Evolutionary conservation across 1,284 basidiomycete genomes (phyloP), one percentile per base, ranked within the genome.

Genomic region (Ganoderma lucidum): DNA sequence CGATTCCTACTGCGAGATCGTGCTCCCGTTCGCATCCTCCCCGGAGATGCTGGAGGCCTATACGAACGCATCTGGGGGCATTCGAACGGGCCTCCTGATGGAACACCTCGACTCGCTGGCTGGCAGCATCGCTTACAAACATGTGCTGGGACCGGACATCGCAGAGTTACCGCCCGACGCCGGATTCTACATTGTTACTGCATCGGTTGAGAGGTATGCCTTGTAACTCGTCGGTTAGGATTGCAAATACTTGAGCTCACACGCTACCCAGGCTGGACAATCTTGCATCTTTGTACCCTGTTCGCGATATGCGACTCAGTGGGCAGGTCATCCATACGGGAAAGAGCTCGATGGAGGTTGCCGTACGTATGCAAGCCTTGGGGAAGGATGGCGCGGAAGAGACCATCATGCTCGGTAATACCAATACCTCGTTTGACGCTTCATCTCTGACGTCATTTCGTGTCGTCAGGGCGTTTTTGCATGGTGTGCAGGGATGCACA

Each of bases 301-400:
- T 85, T 15, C 84, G 90, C 65, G 92, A 95, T 77, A 83, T 95
- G 41, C 85, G 90, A 30, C 82, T 95, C 53, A 90, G 90, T 53
- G 94, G 93, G 0, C 93, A 95, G 75, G 93, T 95, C 30, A 91
- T 94, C 32, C 92, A 92, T 75, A 92, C 92, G 0, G 94, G 93
- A 0, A 84, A 80, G 48, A 93, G 90, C 68, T 93, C 91, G 0
- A 93, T 95, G 88, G 93, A 95, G 77, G 89, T 95, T 35, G 92
- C 89, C 2, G 91, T 95, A 44, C 93, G 91, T 77, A 93, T 95
- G 90, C 92, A 95, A 77, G 89, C 85, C 23, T 77, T 92, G 48
- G 82, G 84, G 45, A 76, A 77, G 37, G 80, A 82, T 39, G 81
- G 81, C 30, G 80, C 80, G 6, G 88, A 89, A 37, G 83, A 89